phyloP scores from a whole-genome alignment of 129 eudicot genomes.

The Centella asiatica region DNA sequence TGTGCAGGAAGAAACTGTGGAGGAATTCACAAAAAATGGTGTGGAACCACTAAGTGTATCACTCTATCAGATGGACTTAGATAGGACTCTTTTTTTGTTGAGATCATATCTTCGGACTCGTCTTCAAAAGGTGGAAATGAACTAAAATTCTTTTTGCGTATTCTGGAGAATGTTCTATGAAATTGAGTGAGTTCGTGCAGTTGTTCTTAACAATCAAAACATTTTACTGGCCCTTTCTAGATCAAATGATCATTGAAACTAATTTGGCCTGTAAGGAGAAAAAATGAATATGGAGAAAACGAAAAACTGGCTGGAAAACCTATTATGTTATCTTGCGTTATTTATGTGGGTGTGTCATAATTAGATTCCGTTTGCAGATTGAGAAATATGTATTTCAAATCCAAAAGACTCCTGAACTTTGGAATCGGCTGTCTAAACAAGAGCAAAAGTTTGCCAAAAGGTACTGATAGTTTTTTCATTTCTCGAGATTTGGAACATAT shows the following conservation, averaged over 20 bases:
- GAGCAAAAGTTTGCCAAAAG: slow-evolving; percentile 59
- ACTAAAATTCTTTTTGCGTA: background rate
- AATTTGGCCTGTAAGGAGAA: too few relatives aligned
- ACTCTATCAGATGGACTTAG: slow-evolving; percentile 86
- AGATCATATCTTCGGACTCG: slow-evolving; percentile 88
- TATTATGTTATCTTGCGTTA: background rate
- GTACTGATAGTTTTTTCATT: slow-evolving; percentile 18
- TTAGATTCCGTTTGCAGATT: slow-evolving; percentile 39
- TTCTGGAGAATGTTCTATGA: background rate
- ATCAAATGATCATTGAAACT: too few relatives aligned
- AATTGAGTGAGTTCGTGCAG: background rate
- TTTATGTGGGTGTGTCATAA: background rate
- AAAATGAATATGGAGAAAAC: too few relatives aligned
- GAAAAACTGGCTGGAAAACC: background rate
- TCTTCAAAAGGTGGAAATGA: slow-evolving; percentile 63
- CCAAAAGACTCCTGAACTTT: slow-evolving; percentile 48
- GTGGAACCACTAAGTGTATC: slow-evolving; percentile 83
- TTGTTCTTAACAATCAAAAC: too few relatives aligned
- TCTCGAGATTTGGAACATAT: background rate
- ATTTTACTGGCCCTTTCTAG: too few relatives aligned
- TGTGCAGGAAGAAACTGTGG: slow-evolving; percentile 75
- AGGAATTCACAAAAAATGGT: slow-evolving; percentile 50
- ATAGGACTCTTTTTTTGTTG: slow-evolving; percentile 71
- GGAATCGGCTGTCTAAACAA: slow-evolving; percentile 66
- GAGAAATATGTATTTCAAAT: slow-evolving; percentile 71